These are phyloP conservation scores for Prunella vulgaris DNA, from an alignment of 257 asterid species.

Conservation along the genomic window DNA sequence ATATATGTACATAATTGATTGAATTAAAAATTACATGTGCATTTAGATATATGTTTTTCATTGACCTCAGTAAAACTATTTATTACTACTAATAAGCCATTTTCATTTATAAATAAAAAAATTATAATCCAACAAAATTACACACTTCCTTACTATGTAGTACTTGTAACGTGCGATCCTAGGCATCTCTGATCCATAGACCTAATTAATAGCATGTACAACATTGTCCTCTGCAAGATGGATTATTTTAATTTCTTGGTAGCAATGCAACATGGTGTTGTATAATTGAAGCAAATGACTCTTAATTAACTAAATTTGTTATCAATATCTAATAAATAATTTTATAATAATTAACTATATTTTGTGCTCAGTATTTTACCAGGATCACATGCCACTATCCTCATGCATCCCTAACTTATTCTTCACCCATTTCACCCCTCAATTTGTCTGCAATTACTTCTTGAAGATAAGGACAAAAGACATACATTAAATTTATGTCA, in stretches of 20 bases:
- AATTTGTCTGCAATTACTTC: not conserved
- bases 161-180: conserved; percentile 40
- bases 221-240: conserved; percentile 29
- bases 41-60: not conserved
- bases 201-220: not conserved
- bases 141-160: not conserved
- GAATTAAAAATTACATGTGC: too few species aligned
- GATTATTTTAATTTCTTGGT: conserved; percentile 15
- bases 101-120: not conserved
- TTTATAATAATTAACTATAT: not conserved
- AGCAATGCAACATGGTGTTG: not conserved
- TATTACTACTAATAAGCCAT: not conserved
- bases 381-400: conserved; percentile 41
- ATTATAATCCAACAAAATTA: not conserved
- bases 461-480: not conserved
- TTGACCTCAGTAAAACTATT: not conserved
- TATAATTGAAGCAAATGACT: conserved; percentile 24
- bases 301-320: not conserved
- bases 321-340: not conserved
- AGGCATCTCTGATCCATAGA: conserved; percentile 54
- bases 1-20: too few species aligned
- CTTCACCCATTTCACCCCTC: not conserved
- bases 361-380: conserved; percentile 22
- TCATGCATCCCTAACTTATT: conserved; percentile 7
- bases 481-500: not conserved